phyloP scores from a whole-genome alignment of 768 basidiomycete species.

The Phallus indusiatus region DNA sequence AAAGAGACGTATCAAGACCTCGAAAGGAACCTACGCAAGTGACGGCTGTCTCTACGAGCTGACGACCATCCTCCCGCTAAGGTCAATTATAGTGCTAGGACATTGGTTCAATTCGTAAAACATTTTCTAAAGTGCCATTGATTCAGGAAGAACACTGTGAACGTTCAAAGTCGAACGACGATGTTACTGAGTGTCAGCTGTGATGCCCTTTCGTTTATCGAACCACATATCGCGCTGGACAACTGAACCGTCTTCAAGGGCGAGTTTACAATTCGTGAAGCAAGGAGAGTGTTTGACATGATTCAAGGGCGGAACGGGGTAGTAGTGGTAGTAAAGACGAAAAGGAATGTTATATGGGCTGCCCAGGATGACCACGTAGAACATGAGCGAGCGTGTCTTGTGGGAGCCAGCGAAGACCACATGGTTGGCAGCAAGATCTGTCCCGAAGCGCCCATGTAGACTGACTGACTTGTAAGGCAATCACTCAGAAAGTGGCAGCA shows the following conservation, averaged over 20 bases:
- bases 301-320: background rate
- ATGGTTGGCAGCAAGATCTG: background rate
- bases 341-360: background rate
- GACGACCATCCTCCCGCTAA: conserved; percentile 64
- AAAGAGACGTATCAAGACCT: conserved; percentile 14
- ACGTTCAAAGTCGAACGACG: background rate
- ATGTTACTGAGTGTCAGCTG: conserved; percentile 63
- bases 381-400: background rate
- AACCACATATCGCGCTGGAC: conserved; percentile 74
- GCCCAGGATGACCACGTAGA: background rate
- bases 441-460: background rate
- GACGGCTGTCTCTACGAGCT: conserved; percentile 78
- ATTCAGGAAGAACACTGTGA: conserved; percentile 7
- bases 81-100: conserved; percentile 55
- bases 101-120: conserved; percentile 56
- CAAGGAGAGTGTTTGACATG: conserved; percentile 57
- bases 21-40: conserved; percentile 58
- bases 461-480: background rate
- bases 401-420: background rate
- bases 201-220: conserved; percentile 60
- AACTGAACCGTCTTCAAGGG: conserved; percentile 70
- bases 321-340: background rate
- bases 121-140: conserved; percentile 36
- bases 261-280: conserved; percentile 80
- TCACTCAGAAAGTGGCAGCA: background rate